Conservation (phyloP, 345 rosid species). For the Ailanthus altissimus region DNA sequence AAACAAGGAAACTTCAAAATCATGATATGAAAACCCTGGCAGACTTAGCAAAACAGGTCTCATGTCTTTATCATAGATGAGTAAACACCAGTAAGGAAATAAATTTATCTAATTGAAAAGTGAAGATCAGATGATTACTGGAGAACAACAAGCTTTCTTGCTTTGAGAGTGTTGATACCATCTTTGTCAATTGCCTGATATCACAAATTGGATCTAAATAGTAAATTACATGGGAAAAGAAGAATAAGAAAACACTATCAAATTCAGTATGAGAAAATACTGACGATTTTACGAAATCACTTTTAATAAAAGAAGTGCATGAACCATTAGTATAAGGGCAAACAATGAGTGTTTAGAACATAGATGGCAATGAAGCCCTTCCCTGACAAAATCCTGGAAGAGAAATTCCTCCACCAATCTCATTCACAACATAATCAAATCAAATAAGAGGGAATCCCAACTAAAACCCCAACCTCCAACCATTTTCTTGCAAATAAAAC, state of each 20-base stretch:
- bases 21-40: neutral
- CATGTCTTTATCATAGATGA: neutral
- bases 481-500: slow-evolving; percentile 1
- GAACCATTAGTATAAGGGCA: neutral
- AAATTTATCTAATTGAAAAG: neutral
- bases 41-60: neutral
- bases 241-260: neutral
- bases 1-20: neutral
- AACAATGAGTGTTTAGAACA: neutral
- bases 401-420: neutral
- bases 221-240: neutral
- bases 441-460: neutral
- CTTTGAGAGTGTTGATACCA: slow-evolving; percentile 58
- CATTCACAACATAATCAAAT: neutral
- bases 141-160: slow-evolving; percentile 72
- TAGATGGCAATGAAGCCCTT: neutral
- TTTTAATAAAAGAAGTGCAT: neutral
- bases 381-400: neutral
- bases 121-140: slow-evolving; percentile 45
- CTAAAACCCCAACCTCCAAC: neutral
- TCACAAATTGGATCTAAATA: slow-evolving; percentile 4
- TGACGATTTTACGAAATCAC: neutral
- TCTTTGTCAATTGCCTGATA: slow-evolving; percentile 65
- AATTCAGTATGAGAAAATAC: neutral
- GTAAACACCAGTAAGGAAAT: slow-evolving; percentile 8